Evolutionary conservation across 225 moss, liverwort and hornwort genomes (phyloP).

Genomic region (Marchantia paleacea): DNA sequence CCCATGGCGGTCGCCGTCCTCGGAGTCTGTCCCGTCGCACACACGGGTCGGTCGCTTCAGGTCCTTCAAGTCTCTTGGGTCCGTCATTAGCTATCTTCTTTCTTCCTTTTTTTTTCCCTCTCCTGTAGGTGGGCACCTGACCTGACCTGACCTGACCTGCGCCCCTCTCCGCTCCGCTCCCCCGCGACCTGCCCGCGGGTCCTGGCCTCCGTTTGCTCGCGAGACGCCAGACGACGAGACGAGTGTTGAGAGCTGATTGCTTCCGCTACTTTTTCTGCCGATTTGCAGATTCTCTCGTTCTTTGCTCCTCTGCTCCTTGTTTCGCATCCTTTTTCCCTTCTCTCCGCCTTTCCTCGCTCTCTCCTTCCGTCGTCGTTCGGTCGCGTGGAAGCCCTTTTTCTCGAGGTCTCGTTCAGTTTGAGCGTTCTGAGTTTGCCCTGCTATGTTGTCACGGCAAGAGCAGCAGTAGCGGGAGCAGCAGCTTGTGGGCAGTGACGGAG

Average conservation of each 20-base stretch:
- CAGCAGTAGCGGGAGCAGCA: neutral
- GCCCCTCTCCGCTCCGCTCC: too few species aligned
- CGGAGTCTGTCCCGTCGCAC: too few species aligned
- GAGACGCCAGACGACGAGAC: too few species aligned
- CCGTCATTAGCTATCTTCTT: neutral
- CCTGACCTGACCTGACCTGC: neutral
- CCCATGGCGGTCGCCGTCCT: too few species aligned
- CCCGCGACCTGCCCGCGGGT: too few species aligned
- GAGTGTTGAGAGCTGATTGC: too few species aligned
- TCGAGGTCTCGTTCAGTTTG: neutral
- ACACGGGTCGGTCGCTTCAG: too few species aligned
- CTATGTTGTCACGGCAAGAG: neutral
- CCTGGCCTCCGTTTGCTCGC: too few species aligned
- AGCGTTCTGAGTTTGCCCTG: neutral
- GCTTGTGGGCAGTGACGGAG: neutral
- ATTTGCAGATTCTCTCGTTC: neutral
- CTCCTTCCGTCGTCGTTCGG: neutral
- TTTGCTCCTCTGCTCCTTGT: neutral
- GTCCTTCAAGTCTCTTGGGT: too few species aligned
- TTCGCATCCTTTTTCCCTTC: neutral
- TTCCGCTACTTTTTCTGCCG: too few species aligned
- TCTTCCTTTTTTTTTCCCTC: neutral
- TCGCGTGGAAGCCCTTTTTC: neutral
- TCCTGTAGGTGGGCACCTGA: neutral
- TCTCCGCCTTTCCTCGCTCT: too few species aligned